Evolutionary conservation across 345 rosid genomes (phyloP), one percentile per base, ranked within the genome.

Genomic region (Orychophragmus violaceus): DNA sequence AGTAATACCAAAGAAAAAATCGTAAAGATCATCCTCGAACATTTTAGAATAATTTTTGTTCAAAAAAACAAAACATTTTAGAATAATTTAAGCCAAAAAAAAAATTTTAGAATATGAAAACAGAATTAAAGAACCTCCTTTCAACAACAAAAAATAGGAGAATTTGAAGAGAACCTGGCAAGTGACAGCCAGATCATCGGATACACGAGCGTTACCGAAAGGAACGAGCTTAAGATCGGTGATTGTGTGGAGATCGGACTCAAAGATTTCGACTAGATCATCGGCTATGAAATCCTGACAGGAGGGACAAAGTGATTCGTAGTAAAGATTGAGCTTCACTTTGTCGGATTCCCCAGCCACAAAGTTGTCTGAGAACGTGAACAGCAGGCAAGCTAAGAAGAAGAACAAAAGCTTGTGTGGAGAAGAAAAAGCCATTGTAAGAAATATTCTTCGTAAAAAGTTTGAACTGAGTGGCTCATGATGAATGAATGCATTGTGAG

Each of bases 151-250:
- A 18, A 44, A 6, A 16, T 32, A 14, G 9, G 21, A 6, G 22
- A 39, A 48, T 12, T 11, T 19, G 12, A 62, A n/a, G n/a, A n/a
- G n/a, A n/a, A n/a, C n/a, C n/a, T n/a, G n/a, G n/a, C n/a, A n/a
- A n/a, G n/a, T n/a, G 23, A 81, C 41, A 62, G 68, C 59, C 8
- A 1, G 3, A 52, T 29, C 3, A 23, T 76, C 60, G 52, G 64
- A 36, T 53, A 80, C 16, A 24, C 42, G 28, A 35, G 81, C 79
- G 37, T 85, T 81, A 32, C 85, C 90, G 35, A 74, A 81, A 2
- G 86, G 86, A 65, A 82, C 50, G 28, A 84, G 78, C 60, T 62
- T 78, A n/a, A n/a, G n/a, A n/a, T n/a, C n/a, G n/a, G n/a, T n/a
- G n/a, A n/a, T n/a, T n/a, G n/a, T n/a, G n/a, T 55, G 5, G 64